These are phyloP conservation scores for Sonneratia alba DNA, from an alignment of 345 rosid species.

Conservation along the genomic window DNA sequence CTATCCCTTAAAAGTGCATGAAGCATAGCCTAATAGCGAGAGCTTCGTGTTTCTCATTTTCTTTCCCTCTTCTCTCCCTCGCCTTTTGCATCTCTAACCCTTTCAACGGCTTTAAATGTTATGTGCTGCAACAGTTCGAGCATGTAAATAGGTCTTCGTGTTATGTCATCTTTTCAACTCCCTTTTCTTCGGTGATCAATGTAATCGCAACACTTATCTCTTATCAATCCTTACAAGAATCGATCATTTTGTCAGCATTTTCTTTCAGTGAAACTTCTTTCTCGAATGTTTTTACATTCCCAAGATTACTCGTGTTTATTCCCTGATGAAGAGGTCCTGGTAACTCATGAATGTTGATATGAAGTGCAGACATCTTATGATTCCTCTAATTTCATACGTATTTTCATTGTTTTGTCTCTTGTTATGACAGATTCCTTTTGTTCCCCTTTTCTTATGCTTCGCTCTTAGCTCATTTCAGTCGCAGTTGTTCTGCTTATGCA, in stretches of 20 bases:
- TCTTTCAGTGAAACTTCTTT: not conserved
- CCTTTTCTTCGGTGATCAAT: not conserved
- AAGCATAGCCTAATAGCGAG: not conserved
- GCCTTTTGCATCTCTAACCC: too few species aligned
- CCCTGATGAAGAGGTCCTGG: too few species aligned
- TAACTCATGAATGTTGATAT: not conserved
- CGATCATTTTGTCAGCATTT: not conserved
- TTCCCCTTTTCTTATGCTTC: not conserved
- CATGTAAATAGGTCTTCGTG: not conserved
- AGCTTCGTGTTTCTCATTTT: not conserved
- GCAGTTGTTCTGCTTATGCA: slow-evolving; percentile 7
- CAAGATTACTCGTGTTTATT: not conserved
- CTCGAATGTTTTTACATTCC: not conserved
- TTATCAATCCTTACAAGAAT: too few species aligned
- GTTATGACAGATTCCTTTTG: not conserved
- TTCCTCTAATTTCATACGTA: too few species aligned
- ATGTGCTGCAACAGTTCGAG: not conserved
- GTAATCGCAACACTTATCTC: not conserved
- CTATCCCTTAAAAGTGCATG: not conserved
- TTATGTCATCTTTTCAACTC: not conserved
- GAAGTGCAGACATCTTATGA: not conserved
- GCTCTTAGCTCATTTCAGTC: not conserved
- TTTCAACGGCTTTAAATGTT: not conserved
- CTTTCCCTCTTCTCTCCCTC: not conserved
- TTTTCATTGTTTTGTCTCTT: not conserved